Conservation (phyloP, 176 grass and related monocot genomes). For the Neostapfia colusana region DNA sequence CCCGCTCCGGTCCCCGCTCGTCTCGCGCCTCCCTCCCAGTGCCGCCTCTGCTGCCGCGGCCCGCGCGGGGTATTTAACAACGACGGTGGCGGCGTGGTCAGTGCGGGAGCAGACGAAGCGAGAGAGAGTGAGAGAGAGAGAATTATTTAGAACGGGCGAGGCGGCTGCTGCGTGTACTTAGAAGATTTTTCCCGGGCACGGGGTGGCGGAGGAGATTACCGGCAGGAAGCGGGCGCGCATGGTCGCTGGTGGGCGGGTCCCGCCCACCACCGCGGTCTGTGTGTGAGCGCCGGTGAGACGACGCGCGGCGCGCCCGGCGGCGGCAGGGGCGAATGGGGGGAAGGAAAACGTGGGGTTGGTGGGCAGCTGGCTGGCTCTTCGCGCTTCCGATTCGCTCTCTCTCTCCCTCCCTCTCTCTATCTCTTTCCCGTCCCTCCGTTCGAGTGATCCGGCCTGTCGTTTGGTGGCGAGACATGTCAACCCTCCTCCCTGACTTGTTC, state of each 20-base stretch:
- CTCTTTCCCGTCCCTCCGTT: too few species aligned
- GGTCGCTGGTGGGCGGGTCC: conserved; percentile 28
- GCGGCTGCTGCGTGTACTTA: background rate
- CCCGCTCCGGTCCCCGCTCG: background rate
- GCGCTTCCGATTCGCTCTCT: background rate
- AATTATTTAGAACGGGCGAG: conserved; percentile 3
- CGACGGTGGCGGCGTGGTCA: background rate
- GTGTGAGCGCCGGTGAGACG: conserved; percentile 17
- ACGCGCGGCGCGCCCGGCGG: conserved; percentile 20
- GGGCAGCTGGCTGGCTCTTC: background rate
- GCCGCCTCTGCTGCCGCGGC: background rate
- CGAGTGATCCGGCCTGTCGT: background rate
- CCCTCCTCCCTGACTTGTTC: background rate
- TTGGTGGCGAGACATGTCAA: background rate
- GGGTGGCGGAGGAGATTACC: conserved; percentile 35
- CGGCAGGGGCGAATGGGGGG: background rate
- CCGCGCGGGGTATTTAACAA: conserved; percentile 21
- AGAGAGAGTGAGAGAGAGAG: background rate
- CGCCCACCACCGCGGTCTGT: background rate
- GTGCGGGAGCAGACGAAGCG: conserved; percentile 18
- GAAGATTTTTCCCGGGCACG: background rate
- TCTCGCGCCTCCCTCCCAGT: background rate
- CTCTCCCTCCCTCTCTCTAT: background rate
- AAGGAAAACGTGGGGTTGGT: background rate
- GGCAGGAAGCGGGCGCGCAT: conserved; percentile 41